phyloP scores from a whole-genome alignment of 371 early-diverging fungal species.

The Rhizopus delemar region DNA sequence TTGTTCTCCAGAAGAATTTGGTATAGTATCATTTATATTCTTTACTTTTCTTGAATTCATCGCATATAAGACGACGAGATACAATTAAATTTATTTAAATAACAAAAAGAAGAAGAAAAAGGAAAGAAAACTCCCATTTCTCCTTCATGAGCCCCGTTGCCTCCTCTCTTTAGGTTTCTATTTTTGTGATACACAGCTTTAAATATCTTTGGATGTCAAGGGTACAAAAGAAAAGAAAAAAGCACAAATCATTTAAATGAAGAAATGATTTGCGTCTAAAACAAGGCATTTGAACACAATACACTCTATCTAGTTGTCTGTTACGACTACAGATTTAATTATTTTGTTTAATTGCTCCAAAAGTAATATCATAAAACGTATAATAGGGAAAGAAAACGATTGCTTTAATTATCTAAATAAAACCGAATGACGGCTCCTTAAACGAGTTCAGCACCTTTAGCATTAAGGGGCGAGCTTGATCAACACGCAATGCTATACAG shows the following conservation, averaged over 20 bases:
- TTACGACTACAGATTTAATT: too few species aligned
- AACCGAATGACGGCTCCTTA: too few species aligned
- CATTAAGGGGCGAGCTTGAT: too few species aligned
- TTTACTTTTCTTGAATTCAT: slow-evolving; percentile 29
- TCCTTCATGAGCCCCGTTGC: background rate
- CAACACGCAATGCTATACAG: too few species aligned
- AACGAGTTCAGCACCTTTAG: too few species aligned
- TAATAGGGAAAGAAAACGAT: too few species aligned
- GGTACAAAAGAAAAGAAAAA: background rate
- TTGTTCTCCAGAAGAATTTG: background rate
- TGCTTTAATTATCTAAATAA: too few species aligned
- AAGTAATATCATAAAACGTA: too few species aligned
- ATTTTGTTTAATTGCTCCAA: too few species aligned
- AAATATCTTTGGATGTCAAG: background rate
- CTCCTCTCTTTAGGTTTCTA: background rate
- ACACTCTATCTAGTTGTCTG: too few species aligned
- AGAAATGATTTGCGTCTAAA: background rate
- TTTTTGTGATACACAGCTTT: too few species aligned
- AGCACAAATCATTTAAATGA: background rate
- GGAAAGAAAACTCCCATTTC: slow-evolving; percentile 9
- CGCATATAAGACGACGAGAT: slow-evolving; percentile 14
- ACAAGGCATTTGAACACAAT: too few species aligned
- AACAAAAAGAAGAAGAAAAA: slow-evolving; percentile 6
- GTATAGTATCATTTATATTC: background rate
- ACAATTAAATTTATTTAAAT: slow-evolving; percentile 2